Evolutionary conservation across 2,329 filamentous ascomycete genomes (phyloP).

Genomic region (Aspergillus quadricinctus): DNA sequence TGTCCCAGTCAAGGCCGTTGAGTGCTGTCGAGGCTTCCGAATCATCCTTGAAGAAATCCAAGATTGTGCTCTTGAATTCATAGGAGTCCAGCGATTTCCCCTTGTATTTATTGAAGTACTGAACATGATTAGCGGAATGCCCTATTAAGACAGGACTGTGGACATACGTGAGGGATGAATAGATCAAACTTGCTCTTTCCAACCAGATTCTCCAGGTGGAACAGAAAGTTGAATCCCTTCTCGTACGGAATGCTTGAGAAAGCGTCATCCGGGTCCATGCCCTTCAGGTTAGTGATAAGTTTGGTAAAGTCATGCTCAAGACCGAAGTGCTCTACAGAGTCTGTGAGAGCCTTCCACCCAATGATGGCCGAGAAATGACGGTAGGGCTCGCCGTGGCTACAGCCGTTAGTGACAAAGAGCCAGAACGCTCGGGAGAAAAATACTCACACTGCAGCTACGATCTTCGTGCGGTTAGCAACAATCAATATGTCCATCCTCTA

Average conservation of each 20-base stretch:
- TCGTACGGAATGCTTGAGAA: conserved; percentile 93
- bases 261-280: conserved; percentile 90
- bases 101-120: conserved; percentile 81
- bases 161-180: conserved; percentile 74
- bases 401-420: not conserved
- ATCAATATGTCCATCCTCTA: not conserved
- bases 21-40: conserved; percentile 57
- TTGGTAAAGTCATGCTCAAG: conserved; percentile 89
- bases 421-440: not conserved
- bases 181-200: conserved; percentile 85
- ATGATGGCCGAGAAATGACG: conserved; percentile 95
- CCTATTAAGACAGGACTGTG: not conserved
- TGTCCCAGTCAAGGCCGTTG: conserved; percentile 78
- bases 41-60: conserved; percentile 77
- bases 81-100: conserved; percentile 86
- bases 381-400: conserved; percentile 73
- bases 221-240: conserved; percentile 93
- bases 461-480: conserved; percentile 25
- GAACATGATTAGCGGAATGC: conserved; percentile 4
- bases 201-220: conserved; percentile 80
- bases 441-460: conserved; percentile 38
- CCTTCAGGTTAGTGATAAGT: conserved; percentile 79
- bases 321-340: conserved; percentile 74
- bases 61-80: conserved; percentile 84
- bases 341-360: conserved; percentile 85